These are phyloP conservation scores for Saturnispora halmiae DNA, from an alignment of 805 yeast species.

Conservation along the genomic window DNA sequence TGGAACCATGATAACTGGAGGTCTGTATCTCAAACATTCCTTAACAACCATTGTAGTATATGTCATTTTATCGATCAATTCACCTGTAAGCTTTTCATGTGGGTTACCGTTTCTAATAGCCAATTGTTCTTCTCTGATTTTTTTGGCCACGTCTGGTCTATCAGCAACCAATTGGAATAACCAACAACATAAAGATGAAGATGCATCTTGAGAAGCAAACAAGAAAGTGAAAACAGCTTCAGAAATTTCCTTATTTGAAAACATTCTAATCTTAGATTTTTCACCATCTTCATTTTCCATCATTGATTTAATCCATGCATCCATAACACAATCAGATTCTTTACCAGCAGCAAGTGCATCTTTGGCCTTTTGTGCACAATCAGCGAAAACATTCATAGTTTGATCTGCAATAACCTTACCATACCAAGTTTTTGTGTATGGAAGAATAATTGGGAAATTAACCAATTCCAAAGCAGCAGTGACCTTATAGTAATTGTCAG, in stretches of 20 bases:
- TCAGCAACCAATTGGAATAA: constrained; percentile 93
- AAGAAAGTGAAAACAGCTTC: constrained; percentile 94
- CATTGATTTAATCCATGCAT: constrained; percentile 89
- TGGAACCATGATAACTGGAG: constrained; percentile 98
- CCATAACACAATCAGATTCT: constrained; percentile 81
- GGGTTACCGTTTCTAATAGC: constrained; percentile 74
- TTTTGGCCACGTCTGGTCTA: constrained; percentile 80
- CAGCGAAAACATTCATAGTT: constrained; percentile 86
- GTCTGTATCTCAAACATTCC: constrained; percentile 89
- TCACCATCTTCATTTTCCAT: constrained; percentile 31
- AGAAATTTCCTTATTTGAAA: constrained; percentile 83
- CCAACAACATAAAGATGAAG: constrained; percentile 97
- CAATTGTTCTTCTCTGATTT: constrained; percentile 88
- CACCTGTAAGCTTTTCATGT: constrained; percentile 48
- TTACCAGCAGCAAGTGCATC: constrained; percentile 70
- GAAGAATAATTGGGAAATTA: constrained; percentile 93
- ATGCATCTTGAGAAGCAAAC: constrained; percentile 97
- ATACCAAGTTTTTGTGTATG: constrained; percentile 96
- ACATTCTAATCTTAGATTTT: constrained; percentile 62
- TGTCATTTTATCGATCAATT: constrained; percentile 74
- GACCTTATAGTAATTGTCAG: constrained; percentile 85
- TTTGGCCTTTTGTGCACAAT: constrained; percentile 84
- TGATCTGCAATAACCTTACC: constrained; percentile 89
- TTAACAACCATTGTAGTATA: constrained; percentile 87
- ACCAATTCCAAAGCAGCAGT: constrained; percentile 96